phyloP scores from a whole-genome alignment of 2,329 filamentous ascomycete genomes.

The Phialophora chinensis region DNA sequence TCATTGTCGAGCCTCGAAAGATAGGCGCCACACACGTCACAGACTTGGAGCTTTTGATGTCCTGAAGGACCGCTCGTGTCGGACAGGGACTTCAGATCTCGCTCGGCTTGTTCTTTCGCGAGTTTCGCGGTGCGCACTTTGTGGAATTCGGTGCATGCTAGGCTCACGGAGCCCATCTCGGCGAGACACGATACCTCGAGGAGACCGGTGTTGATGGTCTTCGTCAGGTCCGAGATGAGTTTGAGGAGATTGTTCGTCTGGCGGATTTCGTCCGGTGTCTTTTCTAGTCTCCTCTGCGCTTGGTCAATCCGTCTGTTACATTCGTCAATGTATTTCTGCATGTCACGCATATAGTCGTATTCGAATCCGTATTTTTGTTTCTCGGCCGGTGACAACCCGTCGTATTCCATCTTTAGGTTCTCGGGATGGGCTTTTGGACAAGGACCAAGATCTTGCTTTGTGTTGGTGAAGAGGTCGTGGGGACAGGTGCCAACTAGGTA shows the following conservation, averaged over 20 bases:
- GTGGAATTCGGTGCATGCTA: constrained; percentile 86
- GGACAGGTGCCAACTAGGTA: constrained; percentile 94
- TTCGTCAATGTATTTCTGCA: constrained; percentile 95
- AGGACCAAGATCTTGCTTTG: constrained; percentile 92
- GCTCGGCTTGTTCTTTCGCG: constrained; percentile 81
- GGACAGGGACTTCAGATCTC: constrained; percentile 85
- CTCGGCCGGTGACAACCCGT: constrained; percentile 71
- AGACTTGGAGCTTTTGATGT: constrained; percentile 97
- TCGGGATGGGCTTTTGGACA: constrained; percentile 91
- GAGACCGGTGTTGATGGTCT: constrained; percentile 79
- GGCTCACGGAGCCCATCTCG: constrained; percentile 77
- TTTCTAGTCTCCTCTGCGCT: constrained; percentile 88
- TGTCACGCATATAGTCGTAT: constrained; percentile 94
- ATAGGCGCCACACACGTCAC: constrained; percentile 97
- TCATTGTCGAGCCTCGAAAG: constrained; percentile 93
- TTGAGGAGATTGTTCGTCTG: constrained; percentile 92
- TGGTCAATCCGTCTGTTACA: constrained; percentile 93
- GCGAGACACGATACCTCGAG: constrained; percentile 85
- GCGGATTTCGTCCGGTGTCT: constrained; percentile 88
- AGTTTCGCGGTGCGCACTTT: constrained; percentile 80
- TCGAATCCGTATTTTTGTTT: constrained; percentile 86
- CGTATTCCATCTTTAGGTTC: constrained; percentile 86
- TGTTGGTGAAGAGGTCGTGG: constrained; percentile 99
- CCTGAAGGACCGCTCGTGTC: constrained; percentile 92
- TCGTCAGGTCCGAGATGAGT: constrained; percentile 78